Evolutionary conservation across 2,329 filamentous ascomycete genomes (phyloP).

Genomic region (Cladosporium sp.): DNA sequence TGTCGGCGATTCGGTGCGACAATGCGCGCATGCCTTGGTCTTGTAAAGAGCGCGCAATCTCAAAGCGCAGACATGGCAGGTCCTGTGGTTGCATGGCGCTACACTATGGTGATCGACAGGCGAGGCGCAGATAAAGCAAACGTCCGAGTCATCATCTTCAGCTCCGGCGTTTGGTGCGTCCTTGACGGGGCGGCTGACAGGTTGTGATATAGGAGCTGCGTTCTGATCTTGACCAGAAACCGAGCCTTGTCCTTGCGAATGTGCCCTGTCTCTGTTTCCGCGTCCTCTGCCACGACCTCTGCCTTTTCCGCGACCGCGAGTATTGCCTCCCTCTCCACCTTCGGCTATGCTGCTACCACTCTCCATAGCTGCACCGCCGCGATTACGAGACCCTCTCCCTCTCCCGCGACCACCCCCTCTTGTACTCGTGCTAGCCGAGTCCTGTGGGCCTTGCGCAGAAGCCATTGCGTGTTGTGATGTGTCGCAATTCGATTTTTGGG

Average conservation of each 20-base stretch:
- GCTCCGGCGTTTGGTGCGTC: conserved; percentile 34
- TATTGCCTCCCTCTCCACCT: conserved; percentile 12
- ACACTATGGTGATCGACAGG: conserved; percentile 80
- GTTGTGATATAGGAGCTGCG: conserved; percentile 33
- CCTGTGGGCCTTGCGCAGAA: background rate
- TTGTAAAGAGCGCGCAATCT: conserved; percentile 92
- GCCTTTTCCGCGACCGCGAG: conserved; percentile 17
- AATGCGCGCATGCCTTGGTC: conserved; percentile 94
- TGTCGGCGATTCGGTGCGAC: conserved; percentile 69
- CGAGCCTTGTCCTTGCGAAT: conserved; percentile 19
- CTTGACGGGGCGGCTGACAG: conserved; percentile 42
- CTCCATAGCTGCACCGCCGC: conserved; percentile 5
- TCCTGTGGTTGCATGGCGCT: conserved; percentile 90
- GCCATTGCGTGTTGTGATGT: background rate
- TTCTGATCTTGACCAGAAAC: conserved; percentile 19
- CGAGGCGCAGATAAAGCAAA: conserved; percentile 98
- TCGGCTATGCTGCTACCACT: conserved; percentile 11
- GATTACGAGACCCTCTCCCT: conserved; percentile 17
- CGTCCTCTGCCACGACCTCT: conserved; percentile 29
- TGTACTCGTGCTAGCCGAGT: background rate
- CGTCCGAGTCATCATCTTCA: conserved; percentile 50
- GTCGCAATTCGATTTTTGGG: no score
- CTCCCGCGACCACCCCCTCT: conserved; percentile 18
- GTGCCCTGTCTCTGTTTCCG: conserved; percentile 31
- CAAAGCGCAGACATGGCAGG: conserved; percentile 91